These are phyloP conservation scores for Trichosporon sp. DNA, from an alignment of 1,284 basidiomycete genomes.

Conservation along the genomic window DNA sequence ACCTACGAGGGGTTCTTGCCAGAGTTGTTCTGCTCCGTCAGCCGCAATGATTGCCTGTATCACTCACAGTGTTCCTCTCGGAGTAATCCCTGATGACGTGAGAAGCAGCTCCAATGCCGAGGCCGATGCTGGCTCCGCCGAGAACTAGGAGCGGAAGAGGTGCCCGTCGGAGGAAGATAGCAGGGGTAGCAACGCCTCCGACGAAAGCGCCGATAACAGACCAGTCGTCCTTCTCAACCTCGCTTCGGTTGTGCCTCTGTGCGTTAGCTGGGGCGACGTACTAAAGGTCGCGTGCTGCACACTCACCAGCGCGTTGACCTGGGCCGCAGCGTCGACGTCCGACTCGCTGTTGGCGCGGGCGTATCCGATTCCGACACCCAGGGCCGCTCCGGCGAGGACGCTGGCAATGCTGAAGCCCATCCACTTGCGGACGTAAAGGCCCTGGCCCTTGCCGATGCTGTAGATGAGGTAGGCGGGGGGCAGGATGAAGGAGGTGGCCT, in stretches of 20 bases:
- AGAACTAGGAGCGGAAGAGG: constrained; percentile 32
- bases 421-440: constrained; percentile 16
- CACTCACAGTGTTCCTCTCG: neutral
- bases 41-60: too few species aligned
- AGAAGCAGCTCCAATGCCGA: constrained; percentile 33
- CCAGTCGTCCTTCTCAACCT: constrained; percentile 45
- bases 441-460: constrained; percentile 14
- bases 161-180: constrained; percentile 43
- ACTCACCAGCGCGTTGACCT: constrained; percentile 40
- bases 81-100: neutral
- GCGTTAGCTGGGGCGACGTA: neutral
- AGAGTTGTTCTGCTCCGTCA: neutral
- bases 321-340: constrained; percentile 29
- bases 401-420: constrained; percentile 32
- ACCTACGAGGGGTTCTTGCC: neutral
- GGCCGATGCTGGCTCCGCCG: constrained; percentile 44
- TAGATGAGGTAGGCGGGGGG: constrained; percentile 42
- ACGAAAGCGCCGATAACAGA: constrained; percentile 44
- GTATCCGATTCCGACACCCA: constrained; percentile 31
- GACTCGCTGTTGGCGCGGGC: constrained; percentile 28
- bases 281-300: neutral
- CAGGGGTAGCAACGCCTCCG: constrained; percentile 37
- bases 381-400: constrained; percentile 24
- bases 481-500: constrained; percentile 36
- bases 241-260: constrained; percentile 32